These are phyloP conservation scores for Pleurotus tuber-regium DNA, from an alignment of 768 basidiomycete genomes.

Conservation along the genomic window DNA sequence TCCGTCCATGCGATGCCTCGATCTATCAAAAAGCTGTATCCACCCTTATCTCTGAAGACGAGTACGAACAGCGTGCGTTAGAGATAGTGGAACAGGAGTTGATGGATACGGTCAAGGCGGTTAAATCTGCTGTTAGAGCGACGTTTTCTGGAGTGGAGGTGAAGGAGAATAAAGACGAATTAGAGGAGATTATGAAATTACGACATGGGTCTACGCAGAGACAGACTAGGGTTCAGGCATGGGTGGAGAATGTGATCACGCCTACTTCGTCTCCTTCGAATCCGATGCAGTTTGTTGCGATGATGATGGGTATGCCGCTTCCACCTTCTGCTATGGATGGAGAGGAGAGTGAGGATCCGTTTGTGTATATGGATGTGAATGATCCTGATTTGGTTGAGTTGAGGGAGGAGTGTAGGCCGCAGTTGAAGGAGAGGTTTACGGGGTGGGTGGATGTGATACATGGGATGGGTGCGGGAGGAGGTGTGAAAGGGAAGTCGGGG, in stretches of 20 bases:
- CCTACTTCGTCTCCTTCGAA: constrained; percentile 32
- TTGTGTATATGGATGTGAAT: constrained; percentile 43
- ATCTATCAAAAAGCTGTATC: constrained; percentile 44
- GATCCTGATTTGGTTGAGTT: constrained; percentile 50
- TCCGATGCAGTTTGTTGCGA: constrained; percentile 49
- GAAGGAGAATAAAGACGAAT: constrained; percentile 34
- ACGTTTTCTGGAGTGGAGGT: constrained; percentile 49
- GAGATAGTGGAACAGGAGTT: constrained; percentile 54
- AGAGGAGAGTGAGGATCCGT: constrained; percentile 30
- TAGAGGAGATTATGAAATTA: constrained; percentile 45
- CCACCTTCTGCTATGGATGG: constrained; percentile 29
- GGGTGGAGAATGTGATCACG: constrained; percentile 43
- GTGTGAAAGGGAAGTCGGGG: constrained; percentile 30
- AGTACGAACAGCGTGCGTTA: constrained; percentile 31
- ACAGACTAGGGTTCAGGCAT: constrained; percentile 32
- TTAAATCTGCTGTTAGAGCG: constrained; percentile 40
- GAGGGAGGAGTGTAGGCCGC: constrained; percentile 47
- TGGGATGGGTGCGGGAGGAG: constrained; percentile 30
- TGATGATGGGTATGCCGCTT: constrained; percentile 50
- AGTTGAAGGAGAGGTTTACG: constrained; percentile 46
- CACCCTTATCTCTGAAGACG: constrained; percentile 26
- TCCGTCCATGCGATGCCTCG: constrained; percentile 56
- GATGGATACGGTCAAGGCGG: constrained; percentile 37
- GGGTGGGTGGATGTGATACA: constrained; percentile 49
- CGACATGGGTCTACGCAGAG: constrained; percentile 36